Conservation (phyloP, 2,329 filamentous ascomycete species). For the Colletotrichum sp. region DNA sequence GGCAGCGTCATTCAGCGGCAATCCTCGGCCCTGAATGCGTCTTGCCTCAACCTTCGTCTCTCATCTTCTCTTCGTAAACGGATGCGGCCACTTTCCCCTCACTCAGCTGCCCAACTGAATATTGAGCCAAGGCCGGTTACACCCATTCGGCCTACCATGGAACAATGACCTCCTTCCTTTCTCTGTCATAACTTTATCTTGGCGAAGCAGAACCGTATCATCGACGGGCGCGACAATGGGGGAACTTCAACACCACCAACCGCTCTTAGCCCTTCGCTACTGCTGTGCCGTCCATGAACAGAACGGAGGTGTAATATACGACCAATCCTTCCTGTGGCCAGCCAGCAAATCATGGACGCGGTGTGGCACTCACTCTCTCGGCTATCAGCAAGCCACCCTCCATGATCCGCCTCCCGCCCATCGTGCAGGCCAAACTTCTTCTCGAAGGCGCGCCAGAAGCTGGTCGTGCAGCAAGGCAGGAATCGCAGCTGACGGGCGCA, state of each 20-base stretch:
- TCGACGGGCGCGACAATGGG: neutral
- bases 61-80: neutral
- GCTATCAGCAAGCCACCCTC: neutral
- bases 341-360: neutral
- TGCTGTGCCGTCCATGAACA: neutral
- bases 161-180: neutral
- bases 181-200: neutral
- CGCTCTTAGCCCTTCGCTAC: neutral
- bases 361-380: neutral
- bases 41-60: neutral
- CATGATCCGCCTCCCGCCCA: neutral
- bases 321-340: neutral
- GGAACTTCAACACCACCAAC: neutral
- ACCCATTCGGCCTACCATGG: neutral
- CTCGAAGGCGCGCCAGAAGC: constrained; percentile 21
- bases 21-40: neutral
- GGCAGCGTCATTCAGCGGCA: neutral
- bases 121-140: neutral
- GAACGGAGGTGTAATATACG: neutral
- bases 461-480: neutral
- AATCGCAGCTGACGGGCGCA: neutral
- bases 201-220: neutral
- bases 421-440: constrained; percentile 4
- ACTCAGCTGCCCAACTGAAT: neutral
- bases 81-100: neutral